Conservation (phyloP, 495 filamentous ascomycete genomes). For the Aspergillus sclerotiicarbonarius region DNA sequence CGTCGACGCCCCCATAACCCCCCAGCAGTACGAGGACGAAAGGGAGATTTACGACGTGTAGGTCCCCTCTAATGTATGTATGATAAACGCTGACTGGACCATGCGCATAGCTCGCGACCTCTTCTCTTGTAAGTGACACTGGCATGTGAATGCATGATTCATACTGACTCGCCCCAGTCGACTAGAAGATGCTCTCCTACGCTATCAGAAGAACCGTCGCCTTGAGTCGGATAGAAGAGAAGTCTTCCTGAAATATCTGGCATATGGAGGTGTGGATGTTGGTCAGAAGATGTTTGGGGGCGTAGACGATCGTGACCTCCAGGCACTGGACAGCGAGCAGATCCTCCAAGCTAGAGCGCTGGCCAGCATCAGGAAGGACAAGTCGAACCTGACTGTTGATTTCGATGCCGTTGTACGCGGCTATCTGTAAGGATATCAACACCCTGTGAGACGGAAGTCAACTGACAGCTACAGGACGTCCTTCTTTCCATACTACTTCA, state of each 20-base stretch:
- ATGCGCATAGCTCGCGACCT: neutral
- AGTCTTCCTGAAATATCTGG: conserved; percentile 76
- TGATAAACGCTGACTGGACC: neutral
- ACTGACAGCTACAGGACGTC: conserved; percentile 37
- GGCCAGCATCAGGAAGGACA: conserved; percentile 26
- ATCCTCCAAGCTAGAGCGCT: conserved; percentile 48
- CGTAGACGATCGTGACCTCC: conserved; percentile 48
- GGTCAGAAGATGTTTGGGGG: conserved; percentile 67
- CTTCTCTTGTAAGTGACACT: neutral
- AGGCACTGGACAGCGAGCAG: conserved; percentile 58
- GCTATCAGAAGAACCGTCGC: conserved; percentile 72
- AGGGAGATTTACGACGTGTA: conserved; percentile 55
- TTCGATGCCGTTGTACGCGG: conserved; percentile 74
- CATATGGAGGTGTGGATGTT: conserved; percentile 76
- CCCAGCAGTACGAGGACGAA: conserved; percentile 61
- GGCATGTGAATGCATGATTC: neutral
- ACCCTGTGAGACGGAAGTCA: neutral
- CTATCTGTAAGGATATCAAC: conserved; percentile 58
- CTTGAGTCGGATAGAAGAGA: conserved; percentile 58
- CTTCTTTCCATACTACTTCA: conserved; percentile 43
- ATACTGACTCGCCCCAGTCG: conserved; percentile 50
- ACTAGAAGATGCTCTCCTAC: conserved; percentile 81
- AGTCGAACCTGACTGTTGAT: conserved; percentile 66
- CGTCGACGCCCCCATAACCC: conserved; percentile 75
- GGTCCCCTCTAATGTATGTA: conserved; percentile 25